phyloP scores from a whole-genome alignment of 129 eudicot genomes.

The Arctium lappa region DNA sequence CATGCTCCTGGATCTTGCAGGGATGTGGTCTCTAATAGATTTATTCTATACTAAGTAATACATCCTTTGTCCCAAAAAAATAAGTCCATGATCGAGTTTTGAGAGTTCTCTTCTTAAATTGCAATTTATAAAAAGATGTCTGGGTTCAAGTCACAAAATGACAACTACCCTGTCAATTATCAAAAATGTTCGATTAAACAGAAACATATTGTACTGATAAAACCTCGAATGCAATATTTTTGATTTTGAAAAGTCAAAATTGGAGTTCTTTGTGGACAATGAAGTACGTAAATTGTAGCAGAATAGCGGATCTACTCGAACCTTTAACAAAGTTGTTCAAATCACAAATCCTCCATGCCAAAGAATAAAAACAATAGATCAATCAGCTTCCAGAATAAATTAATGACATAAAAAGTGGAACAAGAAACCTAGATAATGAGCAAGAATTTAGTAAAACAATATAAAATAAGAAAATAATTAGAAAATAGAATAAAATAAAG shows the following conservation, averaged over 20 bases:
- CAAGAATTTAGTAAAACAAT: conserved; percentile 14
- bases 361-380: neutral
- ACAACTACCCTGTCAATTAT: neutral
- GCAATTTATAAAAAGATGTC: neutral
- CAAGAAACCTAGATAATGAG: conserved; percentile 18
- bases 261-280: conserved; percentile 7
- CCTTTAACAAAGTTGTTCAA: conserved; percentile 19
- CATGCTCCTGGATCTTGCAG: conserved; percentile 6
- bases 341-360: neutral
- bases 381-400: neutral
- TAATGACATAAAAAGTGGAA: neutral
- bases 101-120: neutral
- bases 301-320: conserved; percentile 27
- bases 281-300: neutral
- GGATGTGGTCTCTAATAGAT: neutral
- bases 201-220: neutral
- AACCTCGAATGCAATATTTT: neutral
- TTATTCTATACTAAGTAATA: conserved; percentile 19
- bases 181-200: neutral
- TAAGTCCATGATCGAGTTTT: conserved; percentile 1
- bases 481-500: neutral
- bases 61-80: conserved; percentile 9
- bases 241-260: conserved; percentile 8
- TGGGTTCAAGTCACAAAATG: neutral
- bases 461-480: neutral